phyloP scores from a whole-genome alignment of 106 monocot genomes.

The Phalaenopsis equestris region DNA sequence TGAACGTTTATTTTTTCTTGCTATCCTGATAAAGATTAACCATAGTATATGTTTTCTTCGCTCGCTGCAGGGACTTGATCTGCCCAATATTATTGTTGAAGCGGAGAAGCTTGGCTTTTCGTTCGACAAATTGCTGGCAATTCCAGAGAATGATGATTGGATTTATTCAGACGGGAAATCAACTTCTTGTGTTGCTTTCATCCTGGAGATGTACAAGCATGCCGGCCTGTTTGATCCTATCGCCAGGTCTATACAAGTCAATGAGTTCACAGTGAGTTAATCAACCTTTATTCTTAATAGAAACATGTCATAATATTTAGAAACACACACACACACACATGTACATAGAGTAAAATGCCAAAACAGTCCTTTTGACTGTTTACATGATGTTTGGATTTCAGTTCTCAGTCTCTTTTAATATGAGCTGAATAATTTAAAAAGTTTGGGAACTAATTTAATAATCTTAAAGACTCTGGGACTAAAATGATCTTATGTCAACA shows the following conservation, averaged over 20 bases:
- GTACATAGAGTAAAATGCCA: too few relatives aligned
- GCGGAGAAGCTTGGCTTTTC: conserved; percentile 60
- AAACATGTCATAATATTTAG: background rate
- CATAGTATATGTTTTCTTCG: background rate
- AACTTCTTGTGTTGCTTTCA: conserved; percentile 83
- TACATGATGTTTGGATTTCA: too few relatives aligned
- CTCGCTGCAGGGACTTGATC: conserved; percentile 54
- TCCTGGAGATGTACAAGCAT: conserved; percentile 90
- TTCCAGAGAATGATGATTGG: conserved; percentile 92
- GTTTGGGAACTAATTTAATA: too few relatives aligned
- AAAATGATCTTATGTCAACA: too few relatives aligned
- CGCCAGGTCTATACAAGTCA: conserved; percentile 65
- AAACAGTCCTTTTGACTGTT: too few relatives aligned
- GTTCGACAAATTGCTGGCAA: conserved; percentile 72
- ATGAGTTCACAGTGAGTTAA: conserved; percentile 87
- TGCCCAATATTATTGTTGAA: conserved; percentile 77
- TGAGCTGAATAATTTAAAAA: too few relatives aligned
- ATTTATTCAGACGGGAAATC: conserved; percentile 79
- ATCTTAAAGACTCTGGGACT: too few relatives aligned
- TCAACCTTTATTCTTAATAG: background rate
- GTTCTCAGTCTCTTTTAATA: too few relatives aligned
- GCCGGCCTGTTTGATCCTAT: conserved; percentile 78
- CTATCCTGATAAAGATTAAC: background rate
- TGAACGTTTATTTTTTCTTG: too few relatives aligned
- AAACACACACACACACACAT: too few relatives aligned